Conservation (phyloP, 495 filamentous ascomycete species). For the Aspergillus heteromorphus region DNA sequence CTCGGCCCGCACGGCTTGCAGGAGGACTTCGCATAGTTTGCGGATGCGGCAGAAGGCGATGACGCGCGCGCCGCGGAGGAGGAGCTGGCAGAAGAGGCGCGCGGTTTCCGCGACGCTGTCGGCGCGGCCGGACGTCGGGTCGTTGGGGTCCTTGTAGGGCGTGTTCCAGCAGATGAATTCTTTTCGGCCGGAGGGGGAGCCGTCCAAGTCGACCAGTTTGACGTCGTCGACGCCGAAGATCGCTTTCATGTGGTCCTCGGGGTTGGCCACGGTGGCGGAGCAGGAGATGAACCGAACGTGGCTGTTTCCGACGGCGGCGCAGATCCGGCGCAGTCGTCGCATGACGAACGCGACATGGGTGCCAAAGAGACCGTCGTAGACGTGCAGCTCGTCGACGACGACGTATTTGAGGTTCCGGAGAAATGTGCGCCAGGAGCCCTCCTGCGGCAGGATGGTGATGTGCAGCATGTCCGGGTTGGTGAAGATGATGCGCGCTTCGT, state of each 20-base stretch:
- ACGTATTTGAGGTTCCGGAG: slow-evolving; percentile 86
- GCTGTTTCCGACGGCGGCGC: slow-evolving; percentile 84
- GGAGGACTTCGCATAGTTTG: slow-evolving; percentile 80
- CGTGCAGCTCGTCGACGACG: slow-evolving; percentile 85
- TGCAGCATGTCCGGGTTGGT: slow-evolving; percentile 99
- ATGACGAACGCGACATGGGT: slow-evolving; percentile 94
- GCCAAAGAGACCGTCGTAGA: slow-evolving; percentile 93
- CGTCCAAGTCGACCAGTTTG: slow-evolving; percentile 79
- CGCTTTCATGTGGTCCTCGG: slow-evolving; percentile 82
- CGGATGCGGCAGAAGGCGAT: slow-evolving; percentile 90
- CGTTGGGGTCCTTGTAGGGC: slow-evolving; percentile 83
- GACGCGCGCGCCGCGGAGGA: slow-evolving; percentile 82
- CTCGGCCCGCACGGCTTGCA: slow-evolving; percentile 75
- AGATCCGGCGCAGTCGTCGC: slow-evolving; percentile 82
- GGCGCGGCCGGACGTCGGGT: slow-evolving; percentile 80
- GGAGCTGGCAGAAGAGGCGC: slow-evolving; percentile 82
- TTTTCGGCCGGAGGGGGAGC: slow-evolving; percentile 88
- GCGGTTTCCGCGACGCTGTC: slow-evolving; percentile 80
- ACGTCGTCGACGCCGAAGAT: slow-evolving; percentile 87
- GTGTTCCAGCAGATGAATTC: slow-evolving; percentile 99
- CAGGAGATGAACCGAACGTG: slow-evolving; percentile 93
- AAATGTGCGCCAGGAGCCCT: slow-evolving; percentile 84
- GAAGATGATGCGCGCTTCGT: slow-evolving; percentile 90
- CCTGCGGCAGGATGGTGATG: slow-evolving; percentile 87
- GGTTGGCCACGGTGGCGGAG: slow-evolving; percentile 95